Base-by-base conservation (phyloP, 495 filamentous ascomycete genomes). In the Neurospora cerealis region DNA sequence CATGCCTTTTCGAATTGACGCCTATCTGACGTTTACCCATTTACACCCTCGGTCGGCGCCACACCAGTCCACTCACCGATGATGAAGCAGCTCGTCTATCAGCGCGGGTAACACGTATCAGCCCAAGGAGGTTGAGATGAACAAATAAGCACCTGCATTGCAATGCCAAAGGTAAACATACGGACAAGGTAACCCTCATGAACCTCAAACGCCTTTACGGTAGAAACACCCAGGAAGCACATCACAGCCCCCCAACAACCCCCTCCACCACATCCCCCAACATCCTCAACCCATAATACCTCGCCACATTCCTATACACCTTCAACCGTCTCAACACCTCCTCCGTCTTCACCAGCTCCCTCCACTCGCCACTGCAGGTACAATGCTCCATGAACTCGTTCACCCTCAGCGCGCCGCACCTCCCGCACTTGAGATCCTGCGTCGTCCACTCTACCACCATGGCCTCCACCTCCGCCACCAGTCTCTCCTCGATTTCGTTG, bases 301-400 rank as follows among this genome's bases (percentile, higher is more conserved):
- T 87, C 70, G 93, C 93, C 46, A 95, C 94, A 75, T 87, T 90
- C 74, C 85, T 86, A 78, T 92, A 87, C 21, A 97, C 92, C 69
- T 81, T 85, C 74, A 98, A 75, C 79, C 84, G 85, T 79, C 86
- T 89, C 75, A 88, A 77, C 32, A 94, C 84, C 44, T 92, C 92
- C n/a, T 88, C 89, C 76, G 87, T 86, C 78, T 91, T 86, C 71
- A 95, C 83, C 36, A 88, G 94, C 74, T 88, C 88, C 19, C 83
- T 86, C 96, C 96, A 99, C 60, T 83, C 86, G 8, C 96, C 95
- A 70, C 92, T 91, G 84, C 96, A 99, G 36, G 91, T 91, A 81
- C 96, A 99, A 83, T 98, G 95, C 82, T 98, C 96, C 90, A 94
- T 92, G 79, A 98, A 96, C 77, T 97, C 96, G 83, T 96, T 98